These are phyloP conservation scores for Sequoiadendron giganteum DNA, from an alignment of 75 land plant genomes.

Conservation along the genomic window DNA sequence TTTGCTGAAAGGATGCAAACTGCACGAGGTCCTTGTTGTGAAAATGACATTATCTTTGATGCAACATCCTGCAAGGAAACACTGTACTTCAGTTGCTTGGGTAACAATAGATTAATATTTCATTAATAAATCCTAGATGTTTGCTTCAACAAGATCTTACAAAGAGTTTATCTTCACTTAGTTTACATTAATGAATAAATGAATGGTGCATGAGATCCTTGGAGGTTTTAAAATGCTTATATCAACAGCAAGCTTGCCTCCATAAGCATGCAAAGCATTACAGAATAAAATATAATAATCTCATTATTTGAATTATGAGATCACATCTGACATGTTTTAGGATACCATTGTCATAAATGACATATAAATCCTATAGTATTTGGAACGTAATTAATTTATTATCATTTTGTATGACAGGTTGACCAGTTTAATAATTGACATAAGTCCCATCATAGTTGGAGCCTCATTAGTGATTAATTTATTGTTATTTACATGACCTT, in stretches of 20 bases:
- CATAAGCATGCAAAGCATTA: neutral
- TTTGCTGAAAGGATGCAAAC: conserved; percentile 78
- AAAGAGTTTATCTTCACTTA: neutral
- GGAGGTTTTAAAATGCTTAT: neutral
- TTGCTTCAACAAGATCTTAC: neutral
- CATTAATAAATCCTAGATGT: neutral
- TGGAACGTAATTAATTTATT: too few relatives aligned
- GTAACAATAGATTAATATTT: neutral
- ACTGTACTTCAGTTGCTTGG: neutral
- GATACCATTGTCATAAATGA: too few relatives aligned
- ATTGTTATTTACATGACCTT: too few relatives aligned
- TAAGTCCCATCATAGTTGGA: too few relatives aligned
- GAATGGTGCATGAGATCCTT: neutral
- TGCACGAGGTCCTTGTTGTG: conserved; percentile 71
- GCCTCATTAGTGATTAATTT: too few relatives aligned
- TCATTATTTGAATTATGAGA: too few relatives aligned
- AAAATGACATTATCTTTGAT: conserved; percentile 70
- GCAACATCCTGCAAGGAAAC: conserved; percentile 64
- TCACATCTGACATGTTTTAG: too few relatives aligned
- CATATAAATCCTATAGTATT: too few relatives aligned
- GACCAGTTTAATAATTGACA: too few relatives aligned
- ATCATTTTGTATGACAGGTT: too few relatives aligned
- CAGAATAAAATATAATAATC: neutral
- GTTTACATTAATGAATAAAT: neutral
- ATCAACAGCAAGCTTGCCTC: neutral